A percentile compares a stretch with the other conserved stretches of the same genome.
Conservation (phyloP, 345 rosid genomes). For the Dipteronia sinensis region DNA sequence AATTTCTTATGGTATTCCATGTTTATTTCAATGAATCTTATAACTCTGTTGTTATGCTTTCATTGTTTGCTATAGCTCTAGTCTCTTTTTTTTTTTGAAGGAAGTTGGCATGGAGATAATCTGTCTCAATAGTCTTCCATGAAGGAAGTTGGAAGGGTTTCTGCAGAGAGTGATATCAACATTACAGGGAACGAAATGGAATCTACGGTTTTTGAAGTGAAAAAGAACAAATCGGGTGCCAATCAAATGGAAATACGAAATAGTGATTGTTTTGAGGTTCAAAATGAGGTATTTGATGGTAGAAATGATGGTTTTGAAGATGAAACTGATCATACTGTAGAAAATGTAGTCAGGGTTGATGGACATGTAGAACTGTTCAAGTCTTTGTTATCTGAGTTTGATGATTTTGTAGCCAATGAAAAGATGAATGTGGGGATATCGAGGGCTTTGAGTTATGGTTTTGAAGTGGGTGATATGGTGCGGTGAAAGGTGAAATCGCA, state of each 20-base stretch:
- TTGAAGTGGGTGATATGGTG: slow-evolving; percentile 95
- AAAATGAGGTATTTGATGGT: slow-evolving; percentile 28
- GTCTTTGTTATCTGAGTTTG: slow-evolving; percentile 82
- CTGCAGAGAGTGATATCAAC: slow-evolving; percentile 9
- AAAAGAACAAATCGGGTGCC: slow-evolving; percentile 21
- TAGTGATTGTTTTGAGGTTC: slow-evolving; percentile 31
- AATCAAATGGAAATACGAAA: slow-evolving; percentile 6
- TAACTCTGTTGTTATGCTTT: slow-evolving; percentile 10
- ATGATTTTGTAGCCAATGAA: slow-evolving; percentile 88
- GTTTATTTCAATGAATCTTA: neutral
- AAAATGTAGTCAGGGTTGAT: slow-evolving; percentile 19
- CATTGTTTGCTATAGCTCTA: slow-evolving; percentile 5
- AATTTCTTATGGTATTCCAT: neutral
- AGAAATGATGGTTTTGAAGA: slow-evolving; percentile 16
- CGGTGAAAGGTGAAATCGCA: slow-evolving; percentile 99
- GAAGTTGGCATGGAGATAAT: slow-evolving; percentile 57
- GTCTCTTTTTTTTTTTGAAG: slow-evolving; percentile 42
- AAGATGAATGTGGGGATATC: slow-evolving; percentile 59
- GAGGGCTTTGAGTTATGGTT: slow-evolving; percentile 77
- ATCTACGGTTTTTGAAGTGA: slow-evolving; percentile 35
- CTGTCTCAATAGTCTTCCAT: slow-evolving; percentile 48
- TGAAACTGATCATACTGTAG: slow-evolving; percentile 18
- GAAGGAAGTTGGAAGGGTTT: too few species aligned
- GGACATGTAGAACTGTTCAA: slow-evolving; percentile 41
- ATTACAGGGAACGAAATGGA: slow-evolving; percentile 26